phyloP scores from a whole-genome alignment of 306 rosid species.

The Mimosa bimucronata region DNA sequence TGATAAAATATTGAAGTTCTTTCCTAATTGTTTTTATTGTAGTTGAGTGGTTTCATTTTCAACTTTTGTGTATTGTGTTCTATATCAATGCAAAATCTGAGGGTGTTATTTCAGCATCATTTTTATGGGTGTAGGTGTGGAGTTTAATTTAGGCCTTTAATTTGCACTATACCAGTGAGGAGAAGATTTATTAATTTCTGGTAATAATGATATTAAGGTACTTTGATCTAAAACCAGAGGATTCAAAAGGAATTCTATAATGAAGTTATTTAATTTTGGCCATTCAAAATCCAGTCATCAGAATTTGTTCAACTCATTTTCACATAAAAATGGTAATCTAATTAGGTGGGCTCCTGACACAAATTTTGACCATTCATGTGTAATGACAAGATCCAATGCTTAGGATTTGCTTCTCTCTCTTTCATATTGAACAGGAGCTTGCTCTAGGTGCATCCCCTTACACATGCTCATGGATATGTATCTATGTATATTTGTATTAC shows the following conservation, averaged over 20 bases:
- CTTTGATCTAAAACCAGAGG: not conserved
- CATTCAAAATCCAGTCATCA: not conserved
- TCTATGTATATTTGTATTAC: not conserved
- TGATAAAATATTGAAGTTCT: not conserved
- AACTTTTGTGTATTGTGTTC: not conserved
- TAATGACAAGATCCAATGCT: not conserved
- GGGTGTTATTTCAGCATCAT: not conserved
- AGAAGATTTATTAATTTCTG: not conserved
- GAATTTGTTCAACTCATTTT: not conserved
- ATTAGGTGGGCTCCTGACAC: not conserved
- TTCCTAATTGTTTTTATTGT: not conserved
- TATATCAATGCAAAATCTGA: not conserved
- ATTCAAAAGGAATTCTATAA: not conserved
- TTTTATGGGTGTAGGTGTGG: not conserved
- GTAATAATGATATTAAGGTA: not conserved
- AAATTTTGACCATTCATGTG: not conserved
- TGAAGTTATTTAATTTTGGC: not conserved
- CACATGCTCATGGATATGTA: not conserved
- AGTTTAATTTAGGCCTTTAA: not conserved
- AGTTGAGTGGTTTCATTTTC: not conserved
- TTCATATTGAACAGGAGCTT: not conserved
- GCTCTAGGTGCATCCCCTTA: not conserved
- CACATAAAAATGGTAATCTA: not conserved
- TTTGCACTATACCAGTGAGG: not conserved
- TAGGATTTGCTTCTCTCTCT: not conserved